Base-by-base conservation (phyloP, 805 yeast genomes). In the Candida xyloterini region DNA sequence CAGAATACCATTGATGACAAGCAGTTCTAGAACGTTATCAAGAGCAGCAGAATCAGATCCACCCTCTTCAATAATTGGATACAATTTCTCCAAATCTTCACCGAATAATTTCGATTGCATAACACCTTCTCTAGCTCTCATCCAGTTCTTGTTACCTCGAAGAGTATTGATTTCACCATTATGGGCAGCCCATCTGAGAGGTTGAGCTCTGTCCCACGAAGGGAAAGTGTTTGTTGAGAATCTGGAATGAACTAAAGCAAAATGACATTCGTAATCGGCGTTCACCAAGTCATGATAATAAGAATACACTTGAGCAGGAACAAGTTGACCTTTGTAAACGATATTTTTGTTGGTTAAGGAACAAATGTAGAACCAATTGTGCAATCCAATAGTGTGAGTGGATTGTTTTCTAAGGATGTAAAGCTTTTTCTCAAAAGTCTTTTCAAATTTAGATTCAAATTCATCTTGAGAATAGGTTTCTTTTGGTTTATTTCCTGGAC, bases 171-270 rank as follows among this genome's bases (percentile, higher is more conserved):
- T 93, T 68, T 91, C 99, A 74, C 99, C 99, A 64, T 91, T 91
- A 69, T 91, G 99, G 27, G 99, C 99, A 23, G 95, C 87, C 84
- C 95, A 83, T 65, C 98, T 76, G 58, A 91, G 74, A 34, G 99
- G 99, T 68, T 91, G 99, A 16, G 99, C 98, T 67, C 99, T 80
- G 68, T 93, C 99, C 99, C 99, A 91, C n/a, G 96, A 88, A 33
- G 99, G 99, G 79, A 91, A 91, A 34, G 99, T 91, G 66, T 91
- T 91, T 23, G 99, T 91, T 42, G 97, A 89, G 74, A 91, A 91
- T 63, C 99, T 80, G 16, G 98, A 90, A 70, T 91, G 99, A 36
- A 91, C 98, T 29, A 91, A 74, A 11, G 97, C 95, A 73, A 93
- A 87, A 60, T 90, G 97, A 32, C 95, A 93, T 68, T 88, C 91